Conservation (phyloP, 805 yeast species). For the Kluyveromyces lactis region DNA sequence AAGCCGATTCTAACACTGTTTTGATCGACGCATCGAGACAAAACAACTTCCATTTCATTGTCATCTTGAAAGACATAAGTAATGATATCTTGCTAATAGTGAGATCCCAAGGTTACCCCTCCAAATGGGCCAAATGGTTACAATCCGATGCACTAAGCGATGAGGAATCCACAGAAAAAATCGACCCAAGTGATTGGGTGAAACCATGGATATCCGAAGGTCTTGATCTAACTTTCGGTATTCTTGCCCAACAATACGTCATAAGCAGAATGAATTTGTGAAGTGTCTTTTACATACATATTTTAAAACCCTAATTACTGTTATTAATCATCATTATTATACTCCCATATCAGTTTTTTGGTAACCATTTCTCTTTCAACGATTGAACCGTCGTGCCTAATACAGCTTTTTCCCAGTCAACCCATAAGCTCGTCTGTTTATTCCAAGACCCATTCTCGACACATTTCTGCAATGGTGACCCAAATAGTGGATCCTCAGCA, state of each 20-base stretch:
- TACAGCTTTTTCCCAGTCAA: slow-evolving; percentile 28
- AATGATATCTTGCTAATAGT: slow-evolving; percentile 68
- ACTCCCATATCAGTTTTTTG: no score
- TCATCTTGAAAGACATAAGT: slow-evolving; percentile 68
- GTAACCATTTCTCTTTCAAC: slow-evolving; percentile 5
- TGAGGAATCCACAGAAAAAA: slow-evolving; percentile 36
- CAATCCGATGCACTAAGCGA: slow-evolving; percentile 17
- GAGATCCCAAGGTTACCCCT: slow-evolving; percentile 84
- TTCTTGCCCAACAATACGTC: slow-evolving; percentile 84
- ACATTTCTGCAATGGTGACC: slow-evolving; percentile 15
- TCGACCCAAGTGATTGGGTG: slow-evolving; percentile 80
- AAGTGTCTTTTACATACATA: neutral
- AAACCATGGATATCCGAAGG: slow-evolving; percentile 75
- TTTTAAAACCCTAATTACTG: no score
- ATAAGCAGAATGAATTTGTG: slow-evolving; percentile 59
- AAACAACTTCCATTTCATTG: slow-evolving; percentile 63
- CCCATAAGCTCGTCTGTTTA: slow-evolving; percentile 21
- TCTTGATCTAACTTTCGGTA: slow-evolving; percentile 70
- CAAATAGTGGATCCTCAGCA: slow-evolving; percentile 15
- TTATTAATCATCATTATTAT: no score
- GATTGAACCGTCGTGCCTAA: slow-evolving; percentile 20
- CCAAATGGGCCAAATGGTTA: slow-evolving; percentile 92
- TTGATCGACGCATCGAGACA: slow-evolving; percentile 33
- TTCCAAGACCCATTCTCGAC: slow-evolving; percentile 20
- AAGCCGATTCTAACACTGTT: slow-evolving; percentile 19